Evolutionary conservation across 805 yeast species (phyloP).

Genomic region (Ogataea minuta): DNA sequence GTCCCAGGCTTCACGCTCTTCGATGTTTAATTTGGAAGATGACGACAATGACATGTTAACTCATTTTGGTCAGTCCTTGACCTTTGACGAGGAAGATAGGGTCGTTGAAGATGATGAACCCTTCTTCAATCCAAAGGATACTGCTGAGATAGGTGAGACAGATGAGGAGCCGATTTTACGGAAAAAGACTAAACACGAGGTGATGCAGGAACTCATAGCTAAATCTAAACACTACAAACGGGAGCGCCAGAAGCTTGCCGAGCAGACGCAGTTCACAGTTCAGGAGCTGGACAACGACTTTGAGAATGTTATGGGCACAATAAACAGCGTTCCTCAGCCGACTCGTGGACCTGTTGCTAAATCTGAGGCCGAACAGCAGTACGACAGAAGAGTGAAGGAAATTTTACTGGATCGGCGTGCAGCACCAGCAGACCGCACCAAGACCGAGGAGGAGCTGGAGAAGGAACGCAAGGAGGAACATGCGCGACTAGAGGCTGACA

Average conservation of each 20-base stretch:
- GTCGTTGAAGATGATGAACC: constrained; percentile 29
- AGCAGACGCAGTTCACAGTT: constrained; percentile 56
- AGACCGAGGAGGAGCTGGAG: constrained; percentile 68
- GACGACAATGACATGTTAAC: constrained; percentile 63
- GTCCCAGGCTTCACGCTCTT: constrained; percentile 50
- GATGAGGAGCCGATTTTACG: constrained; percentile 40
- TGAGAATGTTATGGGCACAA: constrained; percentile 56
- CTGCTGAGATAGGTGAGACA: constrained; percentile 31
- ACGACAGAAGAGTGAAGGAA: constrained; percentile 66
- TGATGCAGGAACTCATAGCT: constrained; percentile 81
- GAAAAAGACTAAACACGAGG: constrained; percentile 78
- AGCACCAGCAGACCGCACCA: constrained; percentile 78
- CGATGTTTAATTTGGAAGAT: constrained; percentile 74
- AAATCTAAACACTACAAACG: constrained; percentile 76
- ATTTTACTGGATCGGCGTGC: constrained; percentile 71
- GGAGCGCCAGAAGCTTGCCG: constrained; percentile 68
- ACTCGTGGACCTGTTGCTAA: constrained; percentile 34
- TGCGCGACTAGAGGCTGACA: constrained; percentile 63
- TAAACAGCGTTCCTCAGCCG: constrained; percentile 30
- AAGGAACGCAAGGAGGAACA: constrained; percentile 59
- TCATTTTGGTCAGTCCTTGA: constrained; percentile 71
- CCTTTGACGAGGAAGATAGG: constrained; percentile 44
- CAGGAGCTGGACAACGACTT: constrained; percentile 71
- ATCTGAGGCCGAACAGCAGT: constrained; percentile 46
- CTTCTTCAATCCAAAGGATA: constrained; percentile 35